Evolutionary conservation across 2,329 filamentous ascomycete species (phyloP).

Genomic region (Emergomyces pasteurianus): DNA sequence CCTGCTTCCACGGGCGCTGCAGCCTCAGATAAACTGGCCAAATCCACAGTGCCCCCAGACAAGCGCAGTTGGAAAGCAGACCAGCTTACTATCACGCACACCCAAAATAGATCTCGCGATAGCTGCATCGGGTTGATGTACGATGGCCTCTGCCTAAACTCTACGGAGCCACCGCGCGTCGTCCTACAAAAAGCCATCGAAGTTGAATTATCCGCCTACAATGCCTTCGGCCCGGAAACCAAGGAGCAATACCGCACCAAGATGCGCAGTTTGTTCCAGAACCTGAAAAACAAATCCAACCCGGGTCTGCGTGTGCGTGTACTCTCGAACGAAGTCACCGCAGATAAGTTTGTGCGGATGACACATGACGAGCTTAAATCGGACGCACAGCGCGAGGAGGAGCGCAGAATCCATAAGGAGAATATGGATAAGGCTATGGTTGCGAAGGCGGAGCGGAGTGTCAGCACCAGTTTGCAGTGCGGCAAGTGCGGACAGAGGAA

Average conservation of each 20-base stretch:
- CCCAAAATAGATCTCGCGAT: slow-evolving; percentile 62
- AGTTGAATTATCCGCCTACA: slow-evolving; percentile 66
- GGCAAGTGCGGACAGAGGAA: slow-evolving; percentile 86
- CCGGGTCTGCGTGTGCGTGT: slow-evolving; percentile 63
- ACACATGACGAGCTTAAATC: slow-evolving; percentile 83
- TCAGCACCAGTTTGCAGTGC: slow-evolving; percentile 78
- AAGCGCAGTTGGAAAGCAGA: slow-evolving; percentile 77
- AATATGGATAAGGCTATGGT: slow-evolving; percentile 98
- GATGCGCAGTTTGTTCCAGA: slow-evolving; percentile 84
- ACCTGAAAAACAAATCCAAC: slow-evolving; percentile 89
- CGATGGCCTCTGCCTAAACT: slow-evolving; percentile 72
- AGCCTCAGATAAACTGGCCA: slow-evolving; percentile 39
- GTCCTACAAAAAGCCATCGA: slow-evolving; percentile 56
- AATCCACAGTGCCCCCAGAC: slow-evolving; percentile 49
- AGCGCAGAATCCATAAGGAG: slow-evolving; percentile 67
- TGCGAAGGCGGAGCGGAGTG: slow-evolving; percentile 78
- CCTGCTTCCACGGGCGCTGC: slow-evolving; percentile 31
- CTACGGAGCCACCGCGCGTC: slow-evolving; percentile 45
- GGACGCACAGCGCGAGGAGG: slow-evolving; percentile 63
- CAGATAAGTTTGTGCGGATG: slow-evolving; percentile 74
- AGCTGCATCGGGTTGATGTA: slow-evolving; percentile 85
- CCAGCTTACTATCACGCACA: slow-evolving; percentile 64
- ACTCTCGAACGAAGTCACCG: slow-evolving; percentile 57
- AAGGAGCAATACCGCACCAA: slow-evolving; percentile 69
- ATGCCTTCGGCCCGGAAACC: slow-evolving; percentile 56